These are phyloP conservation scores for Macadamia integrifolia DNA, from an alignment of 164 flowering plant genomes.

Conservation along the genomic window DNA sequence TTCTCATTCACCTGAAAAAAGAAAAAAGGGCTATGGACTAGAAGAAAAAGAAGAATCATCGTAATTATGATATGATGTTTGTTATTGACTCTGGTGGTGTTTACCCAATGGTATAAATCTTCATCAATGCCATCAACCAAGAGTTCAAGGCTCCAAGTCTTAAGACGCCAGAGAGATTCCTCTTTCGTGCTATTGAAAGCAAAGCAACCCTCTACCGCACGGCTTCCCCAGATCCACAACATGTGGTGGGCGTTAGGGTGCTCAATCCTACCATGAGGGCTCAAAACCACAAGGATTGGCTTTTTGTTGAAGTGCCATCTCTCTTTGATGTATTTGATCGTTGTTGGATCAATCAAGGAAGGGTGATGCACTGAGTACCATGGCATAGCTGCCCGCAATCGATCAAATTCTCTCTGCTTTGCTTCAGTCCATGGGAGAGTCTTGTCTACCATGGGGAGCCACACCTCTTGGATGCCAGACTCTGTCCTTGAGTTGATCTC, in stretches of 20 bases:
- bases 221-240: conserved; percentile 4
- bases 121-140: conserved; percentile 11
- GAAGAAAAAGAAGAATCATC: too few species aligned
- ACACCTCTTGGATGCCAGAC: conserved; percentile 63
- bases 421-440: conserved; percentile 35
- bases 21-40: too few species aligned
- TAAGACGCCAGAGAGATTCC: conserved; percentile 27
- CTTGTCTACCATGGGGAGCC: conserved; percentile 69
- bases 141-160: conserved; percentile 27
- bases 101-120: conserved; percentile 16
- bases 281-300: conserved; percentile 32
- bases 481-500: conserved; percentile 39
- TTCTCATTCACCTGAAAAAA: conserved; percentile 17
- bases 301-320: conserved; percentile 22
- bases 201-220: conserved; percentile 38
- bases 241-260: conserved; percentile 31
- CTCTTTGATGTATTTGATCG: conserved; percentile 20
- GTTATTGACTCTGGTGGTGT: too few species aligned
- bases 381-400: conserved; percentile 36
- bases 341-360: conserved; percentile 35
- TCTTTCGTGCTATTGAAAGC: conserved; percentile 31
- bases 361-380: conserved; percentile 61
- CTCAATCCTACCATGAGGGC: conserved; percentile 23
- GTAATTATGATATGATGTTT: too few species aligned
- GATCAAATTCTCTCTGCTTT: conserved; percentile 30